Conservation (phyloP, 164 flowering plant genomes). For the Piper betle region DNA sequence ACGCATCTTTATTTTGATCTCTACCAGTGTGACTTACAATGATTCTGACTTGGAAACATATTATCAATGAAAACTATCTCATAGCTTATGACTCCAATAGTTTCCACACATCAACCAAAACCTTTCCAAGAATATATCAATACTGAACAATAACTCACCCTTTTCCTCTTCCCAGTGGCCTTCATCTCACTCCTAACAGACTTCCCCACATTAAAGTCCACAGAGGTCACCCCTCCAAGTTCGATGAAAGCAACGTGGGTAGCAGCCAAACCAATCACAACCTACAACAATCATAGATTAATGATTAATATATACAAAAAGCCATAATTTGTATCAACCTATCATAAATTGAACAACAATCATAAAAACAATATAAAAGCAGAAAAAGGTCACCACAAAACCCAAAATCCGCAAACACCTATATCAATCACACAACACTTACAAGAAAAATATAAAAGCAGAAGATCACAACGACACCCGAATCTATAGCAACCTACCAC, state of each 20-base stretch:
- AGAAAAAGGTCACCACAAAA: no score
- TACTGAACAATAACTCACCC: slow-evolving; percentile 21
- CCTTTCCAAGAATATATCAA: background rate
- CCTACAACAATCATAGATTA: slow-evolving; percentile 17
- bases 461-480: no score
- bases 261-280: slow-evolving; percentile 84
- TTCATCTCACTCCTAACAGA: slow-evolving; percentile 68
- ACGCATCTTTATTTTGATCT: no score
- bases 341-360: no score
- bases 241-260: slow-evolving; percentile 65
- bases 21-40: no score
- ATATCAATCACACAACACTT: no score
- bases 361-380: no score
- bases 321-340: no score
- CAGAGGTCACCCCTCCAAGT: slow-evolving; percentile 50
- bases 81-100: background rate
- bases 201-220: slow-evolving; percentile 96
- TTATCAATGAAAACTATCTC: no score
- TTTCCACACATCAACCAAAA: background rate
- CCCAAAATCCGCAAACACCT: no score
- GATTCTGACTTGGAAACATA: no score
- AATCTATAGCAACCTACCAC: background rate
- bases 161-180: slow-evolving; percentile 89
- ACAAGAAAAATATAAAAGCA: no score
- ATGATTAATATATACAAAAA: slow-evolving; percentile 4